Base-by-base conservation (phyloP, 208 protist species). In the Angomonas ambiguus region DNA sequence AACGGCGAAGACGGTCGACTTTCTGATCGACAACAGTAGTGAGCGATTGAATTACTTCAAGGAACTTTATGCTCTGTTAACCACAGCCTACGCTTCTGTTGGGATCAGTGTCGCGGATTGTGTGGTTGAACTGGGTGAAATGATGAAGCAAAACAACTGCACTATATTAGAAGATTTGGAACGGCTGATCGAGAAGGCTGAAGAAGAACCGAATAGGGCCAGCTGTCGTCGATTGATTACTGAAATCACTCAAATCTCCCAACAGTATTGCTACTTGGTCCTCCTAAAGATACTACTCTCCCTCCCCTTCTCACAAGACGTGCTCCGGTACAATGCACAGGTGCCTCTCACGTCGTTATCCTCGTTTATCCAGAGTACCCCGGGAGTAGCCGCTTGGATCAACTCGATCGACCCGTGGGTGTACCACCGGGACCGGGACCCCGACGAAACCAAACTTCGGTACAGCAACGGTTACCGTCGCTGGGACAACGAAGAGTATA, bases 381-480 rank as follows among this genome's bases (percentile, higher is more conserved):
- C 41, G 1, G 60, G 59, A 6, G 65, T 77, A 1, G 34, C 71
- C 25, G 42, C 31, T 20, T 92, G 82, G 82, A 79, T 93, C 0
- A 65, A 86, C 20, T 28, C 57, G 4, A 82, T 93, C 65, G 85
- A 95, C 51, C 90, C 90, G 45, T 95, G 90, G 90, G 25, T 56
- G 32, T 24, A 53, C 0, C 5, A 27, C 0, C 68, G 71, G 10
- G 48, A 67, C 6, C 27, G 58, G 2, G 83, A 72, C 33, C 86
- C 90, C 16, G 90, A 95, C 56, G 55, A 64, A 1, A 60, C 64
- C n/a, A 87, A 93, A 41, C 45, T 80, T 8, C 82, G 83, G 28
- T 95, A 93, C 69, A 87, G 79, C 6, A 92, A 95, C 58, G 79
- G 77, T 10, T 72, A 93, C 42, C 84, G 90, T 22, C 75, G 90